Percentiles rank a stretch among this genome's conserved stretches.
Evolutionary conservation across 208 protist species (phyloP).

Genomic region (Crithidia sp.): DNA sequence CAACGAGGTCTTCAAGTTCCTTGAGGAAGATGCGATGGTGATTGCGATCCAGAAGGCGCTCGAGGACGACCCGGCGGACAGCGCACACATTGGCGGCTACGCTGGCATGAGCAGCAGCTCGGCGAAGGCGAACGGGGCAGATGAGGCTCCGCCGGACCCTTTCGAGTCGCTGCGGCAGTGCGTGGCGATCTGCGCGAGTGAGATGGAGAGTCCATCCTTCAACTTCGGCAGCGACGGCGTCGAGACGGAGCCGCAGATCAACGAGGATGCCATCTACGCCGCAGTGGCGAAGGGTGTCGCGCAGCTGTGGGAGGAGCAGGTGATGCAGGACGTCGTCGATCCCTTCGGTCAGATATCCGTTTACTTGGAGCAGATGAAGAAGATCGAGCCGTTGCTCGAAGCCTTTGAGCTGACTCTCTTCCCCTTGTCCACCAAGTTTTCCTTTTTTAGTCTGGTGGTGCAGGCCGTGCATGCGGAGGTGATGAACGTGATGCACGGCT

Average conservation of each 20-base stretch:
- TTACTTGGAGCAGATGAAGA: conserved; percentile 89
- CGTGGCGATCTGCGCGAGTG: conserved; percentile 65
- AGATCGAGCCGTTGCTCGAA: conserved; percentile 76
- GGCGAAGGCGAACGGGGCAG: conserved; percentile 1
- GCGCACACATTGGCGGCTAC: background rate
- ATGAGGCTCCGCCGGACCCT: conserved; percentile 39
- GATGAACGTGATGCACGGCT: conserved; percentile 73
- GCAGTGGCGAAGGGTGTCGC: conserved; percentile 64
- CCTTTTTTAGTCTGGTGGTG: conserved; percentile 81
- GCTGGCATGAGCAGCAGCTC: background rate
- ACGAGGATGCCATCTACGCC: conserved; percentile 46
- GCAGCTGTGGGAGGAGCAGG: conserved; percentile 82
- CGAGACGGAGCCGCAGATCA: conserved; percentile 66
- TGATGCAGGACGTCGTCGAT: conserved; percentile 84
- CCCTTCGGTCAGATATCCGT: conserved; percentile 69
- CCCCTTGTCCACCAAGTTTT: conserved; percentile 76
- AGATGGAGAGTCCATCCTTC: conserved; percentile 59
- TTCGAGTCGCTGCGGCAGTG: conserved; percentile 81
- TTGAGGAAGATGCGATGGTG: conserved; percentile 71
- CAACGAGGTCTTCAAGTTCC: conserved; percentile 58
- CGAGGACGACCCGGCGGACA: conserved; percentile 49
- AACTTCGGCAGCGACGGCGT: conserved; percentile 60
- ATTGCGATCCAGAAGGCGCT: conserved; percentile 81
- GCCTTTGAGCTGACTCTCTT: conserved; percentile 85
- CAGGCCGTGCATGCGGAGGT: conserved; percentile 71